Percentiles rank a stretch among this genome's conserved stretches.
Conservation (phyloP, 495 filamentous ascomycete genomes). For the Aspergillus campestris region DNA sequence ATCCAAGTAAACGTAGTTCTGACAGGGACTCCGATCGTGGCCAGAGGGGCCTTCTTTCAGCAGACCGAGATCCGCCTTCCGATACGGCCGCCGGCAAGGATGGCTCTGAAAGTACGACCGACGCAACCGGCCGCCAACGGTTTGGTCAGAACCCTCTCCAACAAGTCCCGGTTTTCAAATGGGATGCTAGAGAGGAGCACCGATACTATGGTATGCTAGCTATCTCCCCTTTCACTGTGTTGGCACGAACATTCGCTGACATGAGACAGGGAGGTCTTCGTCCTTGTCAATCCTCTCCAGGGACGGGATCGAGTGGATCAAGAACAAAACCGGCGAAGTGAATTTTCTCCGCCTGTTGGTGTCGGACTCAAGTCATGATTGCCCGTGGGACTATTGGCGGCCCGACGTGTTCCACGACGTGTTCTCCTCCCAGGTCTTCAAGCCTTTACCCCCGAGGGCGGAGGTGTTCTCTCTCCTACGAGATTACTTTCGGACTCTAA, state of each 20-base stretch:
- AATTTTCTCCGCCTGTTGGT: slow-evolving; percentile 83
- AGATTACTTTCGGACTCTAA: slow-evolving; percentile 93
- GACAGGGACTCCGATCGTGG: not conserved
- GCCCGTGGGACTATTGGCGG: slow-evolving; percentile 85
- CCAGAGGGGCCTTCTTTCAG: no score
- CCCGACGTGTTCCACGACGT: slow-evolving; percentile 86
- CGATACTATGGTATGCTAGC: slow-evolving; percentile 71
- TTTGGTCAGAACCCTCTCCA: slow-evolving; percentile 35
- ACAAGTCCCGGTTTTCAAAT: slow-evolving; percentile 39
- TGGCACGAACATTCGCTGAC: slow-evolving; percentile 8
- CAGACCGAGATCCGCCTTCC: not conserved
- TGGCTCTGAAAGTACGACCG: no score
- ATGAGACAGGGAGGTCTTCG: slow-evolving; percentile 66
- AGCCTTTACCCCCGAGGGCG: slow-evolving; percentile 65
- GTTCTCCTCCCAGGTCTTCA: slow-evolving; percentile 73
- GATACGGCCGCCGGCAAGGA: not conserved
- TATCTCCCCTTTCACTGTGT: not conserved
- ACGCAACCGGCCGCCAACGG: no score
- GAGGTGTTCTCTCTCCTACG: slow-evolving; percentile 73
- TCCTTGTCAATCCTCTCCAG: slow-evolving; percentile 92
- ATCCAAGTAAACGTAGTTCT: slow-evolving; percentile 1
- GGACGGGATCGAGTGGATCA: slow-evolving; percentile 95
- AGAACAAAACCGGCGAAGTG: slow-evolving; percentile 82
- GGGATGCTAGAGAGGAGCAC: slow-evolving; percentile 79
- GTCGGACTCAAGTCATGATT: slow-evolving; percentile 60